Conservation (phyloP, 202 grass and related monocot species). For the Miscanthus sacchariflorus region DNA sequence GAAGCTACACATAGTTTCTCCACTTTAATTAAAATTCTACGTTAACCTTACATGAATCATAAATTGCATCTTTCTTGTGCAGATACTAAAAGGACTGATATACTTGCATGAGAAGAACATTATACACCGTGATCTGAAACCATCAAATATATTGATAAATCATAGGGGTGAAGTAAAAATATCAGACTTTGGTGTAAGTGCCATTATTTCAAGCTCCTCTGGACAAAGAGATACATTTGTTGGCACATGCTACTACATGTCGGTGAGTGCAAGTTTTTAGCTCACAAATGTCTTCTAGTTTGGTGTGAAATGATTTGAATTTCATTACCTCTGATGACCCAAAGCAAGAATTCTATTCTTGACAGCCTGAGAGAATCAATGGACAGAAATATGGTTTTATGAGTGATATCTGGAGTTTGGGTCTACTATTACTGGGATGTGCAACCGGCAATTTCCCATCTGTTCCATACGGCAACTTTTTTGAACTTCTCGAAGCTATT, state of each 20-base stretch:
- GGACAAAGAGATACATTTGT: slow-evolving; percentile 74
- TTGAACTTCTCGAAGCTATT: slow-evolving; percentile 76
- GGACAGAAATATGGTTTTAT: slow-evolving; percentile 71
- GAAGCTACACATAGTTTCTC: not conserved
- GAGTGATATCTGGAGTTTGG: slow-evolving; percentile 98
- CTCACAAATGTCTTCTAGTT: not conserved
- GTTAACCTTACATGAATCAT: not conserved
- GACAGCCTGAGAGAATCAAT: slow-evolving; percentile 92
- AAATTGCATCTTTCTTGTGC: slow-evolving; percentile 9
- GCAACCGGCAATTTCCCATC: slow-evolving; percentile 91
- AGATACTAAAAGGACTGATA: slow-evolving; percentile 82
- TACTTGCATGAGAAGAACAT: slow-evolving; percentile 83
- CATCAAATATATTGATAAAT: slow-evolving; percentile 97
- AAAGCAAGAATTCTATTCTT: not conserved
- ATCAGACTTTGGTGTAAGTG: slow-evolving; percentile 96
- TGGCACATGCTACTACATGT: slow-evolving; percentile 90
- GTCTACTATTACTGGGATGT: slow-evolving; percentile 82
- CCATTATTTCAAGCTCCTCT: slow-evolving; percentile 80
- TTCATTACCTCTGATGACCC: not conserved
- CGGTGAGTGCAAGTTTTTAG: slow-evolving; percentile 54
- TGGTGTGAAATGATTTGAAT: not conserved
- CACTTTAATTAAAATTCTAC: not conserved
- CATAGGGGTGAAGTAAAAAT: slow-evolving; percentile 94
- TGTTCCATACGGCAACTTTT: slow-evolving; percentile 61
- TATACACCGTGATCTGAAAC: slow-evolving; percentile 93